A percentile compares a stretch with the other conserved stretches of the same genome.
phyloP scores from a whole-genome alignment of 1,284 basidiomycete genomes.

The Stygiomarasmius scandens region DNA sequence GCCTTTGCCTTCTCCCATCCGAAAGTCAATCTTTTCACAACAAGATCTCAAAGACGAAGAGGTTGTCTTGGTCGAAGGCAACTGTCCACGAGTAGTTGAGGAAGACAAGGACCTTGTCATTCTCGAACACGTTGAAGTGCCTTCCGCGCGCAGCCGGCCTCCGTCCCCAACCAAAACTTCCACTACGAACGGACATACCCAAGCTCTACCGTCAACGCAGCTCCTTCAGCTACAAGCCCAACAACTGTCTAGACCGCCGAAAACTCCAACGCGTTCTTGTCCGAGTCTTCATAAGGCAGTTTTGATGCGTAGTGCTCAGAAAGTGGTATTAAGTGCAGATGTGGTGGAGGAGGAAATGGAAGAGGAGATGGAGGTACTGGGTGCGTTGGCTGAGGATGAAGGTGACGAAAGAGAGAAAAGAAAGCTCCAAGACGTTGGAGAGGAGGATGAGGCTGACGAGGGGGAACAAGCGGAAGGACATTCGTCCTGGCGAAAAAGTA shows the following conservation, averaged over 20 bases:
- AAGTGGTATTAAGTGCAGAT: conserved; percentile 44
- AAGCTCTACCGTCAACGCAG: conserved; percentile 13
- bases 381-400: conserved; percentile 42
- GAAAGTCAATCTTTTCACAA: no score
- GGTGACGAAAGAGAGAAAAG: no score
- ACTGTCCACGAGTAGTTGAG: conserved; percentile 66
- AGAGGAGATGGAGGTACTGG: conserved; percentile 40
- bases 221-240: conserved; percentile 7
- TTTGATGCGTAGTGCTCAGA: conserved; percentile 67
- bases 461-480: conserved; percentile 4
- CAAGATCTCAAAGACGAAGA: conserved; percentile 44
- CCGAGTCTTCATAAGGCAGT: conserved; percentile 68
- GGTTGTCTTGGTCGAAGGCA: conserved; percentile 66
- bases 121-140: conserved; percentile 59
- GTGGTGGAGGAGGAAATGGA: conserved; percentile 46
- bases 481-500: conserved; percentile 35
- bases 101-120: conserved; percentile 73
- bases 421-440: no score
- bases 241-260: conserved; percentile 20
- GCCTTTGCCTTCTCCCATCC: conserved; percentile 25
- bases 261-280: conserved; percentile 27
- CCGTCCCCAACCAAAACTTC: conserved; percentile 18
- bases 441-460: no score
- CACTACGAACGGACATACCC: background rate
- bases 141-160: background rate